A percentile compares a stretch with the other conserved stretches of the same genome.
These are phyloP conservation scores for Styphnolobium japonicum DNA, from an alignment of 306 rosid genomes.

Conservation along the genomic window DNA sequence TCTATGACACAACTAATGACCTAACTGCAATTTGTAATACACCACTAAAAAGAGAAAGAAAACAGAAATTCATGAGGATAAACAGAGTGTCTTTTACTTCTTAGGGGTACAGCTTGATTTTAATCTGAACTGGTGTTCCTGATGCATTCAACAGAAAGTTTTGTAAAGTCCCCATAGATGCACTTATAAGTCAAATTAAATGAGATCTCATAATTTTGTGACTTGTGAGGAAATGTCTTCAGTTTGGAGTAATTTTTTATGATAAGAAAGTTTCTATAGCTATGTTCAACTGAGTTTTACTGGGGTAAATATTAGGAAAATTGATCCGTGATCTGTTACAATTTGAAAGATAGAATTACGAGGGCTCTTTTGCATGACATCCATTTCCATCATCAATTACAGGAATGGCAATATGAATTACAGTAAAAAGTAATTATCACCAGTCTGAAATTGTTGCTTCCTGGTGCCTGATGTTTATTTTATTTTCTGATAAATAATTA, in stretches of 20 bases:
- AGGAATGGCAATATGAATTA: neutral
- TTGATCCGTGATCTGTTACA: neutral
- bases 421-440: neutral
- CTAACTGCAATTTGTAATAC: neutral
- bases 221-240: neutral
- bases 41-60: neutral
- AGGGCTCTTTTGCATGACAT: neutral
- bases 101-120: neutral
- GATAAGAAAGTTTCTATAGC: neutral
- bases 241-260: neutral
- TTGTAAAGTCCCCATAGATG: neutral
- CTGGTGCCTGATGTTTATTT: neutral
- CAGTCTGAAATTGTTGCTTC: slow-evolving; percentile 1
- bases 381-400: neutral
- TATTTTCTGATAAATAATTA: neutral
- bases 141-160: neutral
- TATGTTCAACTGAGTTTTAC: slow-evolving; percentile 19
- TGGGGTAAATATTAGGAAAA: neutral
- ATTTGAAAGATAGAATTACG: neutral
- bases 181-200: neutral
- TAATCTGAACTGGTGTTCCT: neutral
- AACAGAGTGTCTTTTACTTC: neutral
- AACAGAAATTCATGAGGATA: neutral
- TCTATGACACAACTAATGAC: neutral
- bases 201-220: slow-evolving; percentile 3